phyloP scores from a whole-genome alignment of 176 grass and related monocot genomes.

The Pontederia paniculata region DNA sequence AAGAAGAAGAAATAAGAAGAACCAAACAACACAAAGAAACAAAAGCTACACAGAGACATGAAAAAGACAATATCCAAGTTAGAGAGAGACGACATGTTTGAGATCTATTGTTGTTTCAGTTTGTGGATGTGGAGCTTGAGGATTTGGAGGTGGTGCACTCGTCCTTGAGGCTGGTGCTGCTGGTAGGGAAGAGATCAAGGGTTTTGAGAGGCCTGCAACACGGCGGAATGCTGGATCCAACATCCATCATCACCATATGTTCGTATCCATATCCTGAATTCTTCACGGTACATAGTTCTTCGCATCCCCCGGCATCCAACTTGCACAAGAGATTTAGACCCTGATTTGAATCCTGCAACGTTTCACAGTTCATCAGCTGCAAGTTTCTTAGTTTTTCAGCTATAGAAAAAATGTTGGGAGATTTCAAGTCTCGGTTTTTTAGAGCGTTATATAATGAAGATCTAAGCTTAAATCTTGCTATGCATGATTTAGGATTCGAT shows the following conservation, averaged over 20 bases:
- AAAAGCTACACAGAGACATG: background rate
- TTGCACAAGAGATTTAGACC: slow-evolving; percentile 7
- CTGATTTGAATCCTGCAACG: background rate
- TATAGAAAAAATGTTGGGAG: too few relatives aligned
- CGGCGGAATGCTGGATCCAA: background rate
- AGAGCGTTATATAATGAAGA: too few relatives aligned
- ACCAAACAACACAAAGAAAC: too few relatives aligned
- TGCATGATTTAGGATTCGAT: too few relatives aligned
- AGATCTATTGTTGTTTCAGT: background rate
- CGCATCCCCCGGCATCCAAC: slow-evolving; percentile 4
- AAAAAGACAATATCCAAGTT: slow-evolving; percentile 1
- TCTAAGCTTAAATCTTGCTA: too few relatives aligned
- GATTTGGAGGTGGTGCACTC: slow-evolving; percentile 22
- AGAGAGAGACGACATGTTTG: background rate
- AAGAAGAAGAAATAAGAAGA: too few relatives aligned
- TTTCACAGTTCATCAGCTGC: too few relatives aligned
- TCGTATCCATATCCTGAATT: background rate
- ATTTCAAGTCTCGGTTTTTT: too few relatives aligned
- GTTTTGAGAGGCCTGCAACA: slow-evolving; percentile 65
- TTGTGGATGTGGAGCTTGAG: background rate
- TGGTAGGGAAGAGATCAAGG: slow-evolving; percentile 83
- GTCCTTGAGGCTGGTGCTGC: slow-evolving; percentile 43
- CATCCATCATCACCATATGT: slow-evolving; percentile 10
- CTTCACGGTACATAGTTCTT: background rate
- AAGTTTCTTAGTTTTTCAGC: too few relatives aligned